phyloP scores from a whole-genome alignment of 2,329 filamentous ascomycete species.

The Diplocarpon mali region DNA sequence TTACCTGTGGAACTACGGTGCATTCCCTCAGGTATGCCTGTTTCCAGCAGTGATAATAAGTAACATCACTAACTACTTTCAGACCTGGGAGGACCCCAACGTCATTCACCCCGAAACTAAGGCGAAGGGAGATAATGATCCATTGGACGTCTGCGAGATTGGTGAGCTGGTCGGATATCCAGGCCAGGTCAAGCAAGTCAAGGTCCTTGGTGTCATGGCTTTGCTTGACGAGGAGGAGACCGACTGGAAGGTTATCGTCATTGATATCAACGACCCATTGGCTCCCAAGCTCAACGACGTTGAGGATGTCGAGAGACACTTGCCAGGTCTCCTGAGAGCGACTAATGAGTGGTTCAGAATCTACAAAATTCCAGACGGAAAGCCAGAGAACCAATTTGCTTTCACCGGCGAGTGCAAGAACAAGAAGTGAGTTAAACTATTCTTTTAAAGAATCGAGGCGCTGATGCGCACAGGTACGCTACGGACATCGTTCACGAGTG shows the following conservation, averaged over 20 bases:
- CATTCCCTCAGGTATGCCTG: constrained; percentile 79
- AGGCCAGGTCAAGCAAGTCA: constrained; percentile 98
- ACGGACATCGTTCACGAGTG: constrained; percentile 94
- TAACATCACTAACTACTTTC: background rate
- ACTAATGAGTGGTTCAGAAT: constrained; percentile 99
- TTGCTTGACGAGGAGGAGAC: constrained; percentile 99
- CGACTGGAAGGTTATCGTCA: constrained; percentile 99
- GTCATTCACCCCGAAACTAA: constrained; percentile 95
- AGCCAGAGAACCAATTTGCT: constrained; percentile 99
- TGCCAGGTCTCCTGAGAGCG: constrained; percentile 89
- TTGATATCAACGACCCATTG: constrained; percentile 94
- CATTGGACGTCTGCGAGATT: constrained; percentile 98
- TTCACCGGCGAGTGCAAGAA: constrained; percentile 99
- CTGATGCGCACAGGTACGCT: constrained; percentile 56
- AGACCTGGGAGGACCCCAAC: constrained; percentile 99
- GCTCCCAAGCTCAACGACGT: constrained; percentile 95
- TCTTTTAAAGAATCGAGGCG: background rate
- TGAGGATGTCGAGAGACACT: constrained; percentile 97
- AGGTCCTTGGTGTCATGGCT: constrained; percentile 98
- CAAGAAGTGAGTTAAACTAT: constrained; percentile 58
- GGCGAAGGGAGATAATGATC: constrained; percentile 99
- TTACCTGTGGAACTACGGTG: constrained; percentile 99
- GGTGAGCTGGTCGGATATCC: constrained; percentile 94
- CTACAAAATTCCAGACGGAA: constrained; percentile 99
- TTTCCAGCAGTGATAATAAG: background rate